These are phyloP conservation scores for Aspergillus coremiiformis DNA, from an alignment of 495 filamentous ascomycete genomes.

Conservation along the genomic window DNA sequence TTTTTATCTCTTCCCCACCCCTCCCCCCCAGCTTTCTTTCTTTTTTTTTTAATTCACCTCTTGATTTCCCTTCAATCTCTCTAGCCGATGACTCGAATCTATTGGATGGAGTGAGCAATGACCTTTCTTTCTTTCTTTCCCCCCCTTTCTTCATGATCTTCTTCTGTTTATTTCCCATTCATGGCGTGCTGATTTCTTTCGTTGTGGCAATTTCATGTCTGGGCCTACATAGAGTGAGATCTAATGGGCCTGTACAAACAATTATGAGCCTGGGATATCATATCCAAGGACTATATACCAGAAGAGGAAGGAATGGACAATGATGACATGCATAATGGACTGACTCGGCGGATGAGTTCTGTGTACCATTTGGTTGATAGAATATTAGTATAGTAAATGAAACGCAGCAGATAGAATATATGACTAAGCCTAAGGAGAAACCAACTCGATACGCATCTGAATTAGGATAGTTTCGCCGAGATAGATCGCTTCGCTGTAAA, in stretches of 20 bases:
- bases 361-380: constrained; percentile 12
- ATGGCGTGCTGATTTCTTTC: neutral
- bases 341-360: constrained; percentile 8
- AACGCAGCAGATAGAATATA: neutral
- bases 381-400: constrained; percentile 8
- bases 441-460: no score
- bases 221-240: constrained; percentile 5
- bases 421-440: neutral
- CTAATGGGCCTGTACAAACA: neutral
- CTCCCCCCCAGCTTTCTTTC: no score
- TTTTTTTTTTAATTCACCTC: neutral
- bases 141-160: neutral
- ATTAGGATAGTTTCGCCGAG: neutral
- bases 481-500: neutral
- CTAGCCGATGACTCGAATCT: neutral
- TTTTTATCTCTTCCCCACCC: neutral
- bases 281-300: constrained; percentile 10
- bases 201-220: neutral
- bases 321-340: constrained; percentile 12
- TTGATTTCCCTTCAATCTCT: neutral
- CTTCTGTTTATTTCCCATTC: neutral
- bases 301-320: constrained; percentile 6
- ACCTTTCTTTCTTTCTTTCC: neutral
- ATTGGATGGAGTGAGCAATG: neutral
- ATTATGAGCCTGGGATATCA: constrained; percentile 4